Percentiles rank a stretch among this genome's conserved stretches.
phyloP scores from a whole-genome alignment of 2,329 filamentous ascomycete species.

The Neonectria punicea region DNA sequence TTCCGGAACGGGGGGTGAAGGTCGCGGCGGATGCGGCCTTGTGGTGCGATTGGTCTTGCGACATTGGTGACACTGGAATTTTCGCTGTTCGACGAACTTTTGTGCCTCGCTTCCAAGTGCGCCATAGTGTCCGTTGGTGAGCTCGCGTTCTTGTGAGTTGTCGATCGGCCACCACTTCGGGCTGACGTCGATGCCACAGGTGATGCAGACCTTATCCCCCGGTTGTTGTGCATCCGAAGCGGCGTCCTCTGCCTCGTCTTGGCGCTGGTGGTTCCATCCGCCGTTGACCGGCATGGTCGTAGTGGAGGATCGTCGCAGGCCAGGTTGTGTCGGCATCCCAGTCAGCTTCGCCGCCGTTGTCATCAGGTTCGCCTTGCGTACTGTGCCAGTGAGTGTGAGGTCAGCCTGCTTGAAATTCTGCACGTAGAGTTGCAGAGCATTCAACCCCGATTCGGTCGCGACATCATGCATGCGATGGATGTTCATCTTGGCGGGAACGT shows the following conservation, averaged over 20 bases:
- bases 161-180: constrained; percentile 78
- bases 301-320: constrained; percentile 67
- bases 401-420: constrained; percentile 96
- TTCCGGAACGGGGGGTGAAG: constrained; percentile 36
- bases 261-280: constrained; percentile 33
- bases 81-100: constrained; percentile 68
- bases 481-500: constrained; percentile 75
- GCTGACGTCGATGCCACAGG: constrained; percentile 75
- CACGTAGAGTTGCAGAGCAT: constrained; percentile 86
- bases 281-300: constrained; percentile 50
- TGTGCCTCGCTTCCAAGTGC: constrained; percentile 65
- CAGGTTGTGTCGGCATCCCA: constrained; percentile 44
- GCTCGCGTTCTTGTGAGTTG: constrained; percentile 60
- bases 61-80: constrained; percentile 82
- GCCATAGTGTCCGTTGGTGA: constrained; percentile 63
- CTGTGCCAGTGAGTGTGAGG: constrained; percentile 87
- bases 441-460: constrained; percentile 76
- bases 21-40: constrained; percentile 39
- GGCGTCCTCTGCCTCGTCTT: constrained; percentile 42
- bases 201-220: constrained; percentile 68
- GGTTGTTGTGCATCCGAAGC: constrained; percentile 47
- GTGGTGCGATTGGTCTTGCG: constrained; percentile 64
- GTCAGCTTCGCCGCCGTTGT: constrained; percentile 70
- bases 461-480: constrained; percentile 84
- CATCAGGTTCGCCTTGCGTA: constrained; percentile 87